Evolutionary conservation across 805 yeast genomes (phyloP), one percentile per base, ranked within the genome.

Genomic region (Myxozyma vanderwaltii): DNA sequence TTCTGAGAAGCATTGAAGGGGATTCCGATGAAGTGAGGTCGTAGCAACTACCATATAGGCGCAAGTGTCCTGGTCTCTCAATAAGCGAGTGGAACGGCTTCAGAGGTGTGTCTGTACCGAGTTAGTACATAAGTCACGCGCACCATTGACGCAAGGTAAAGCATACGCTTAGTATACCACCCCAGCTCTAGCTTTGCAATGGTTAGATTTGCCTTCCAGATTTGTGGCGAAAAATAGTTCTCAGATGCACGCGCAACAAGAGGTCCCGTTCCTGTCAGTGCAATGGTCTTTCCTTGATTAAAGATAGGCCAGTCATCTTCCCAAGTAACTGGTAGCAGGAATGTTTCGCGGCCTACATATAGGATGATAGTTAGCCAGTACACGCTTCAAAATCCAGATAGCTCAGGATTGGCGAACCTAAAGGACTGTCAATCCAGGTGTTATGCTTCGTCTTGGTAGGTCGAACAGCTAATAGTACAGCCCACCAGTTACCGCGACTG

Each of bases 221-320:
- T 6, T 8, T 5, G 27, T 36, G 50, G 43, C 26, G 26, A 13
- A 6, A 29, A 38, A n/a, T n/a, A 15, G 17, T 21, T 15, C 7
- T 17, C 31, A 29, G 44, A 44, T 33, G 19, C 26, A 21, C 13
- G 43, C 35, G 17, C 26, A n/a, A 13, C 21, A 24, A n/a, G 31
- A 15, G 41, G 49, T 35, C 56, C 49, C 5, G 13, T n/a, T 8
- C 41, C 55, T 10, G 8, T 21, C 13, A 44, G 23, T 15, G 19
- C 50, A 10, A 50, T 27, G 21, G 46, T 35, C n/a, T 24, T 38
- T 10, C 46, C 26, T 5, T 50, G 21, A 13, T 52, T 45, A 27
- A 52, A 43, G 1, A 52, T 27, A 15, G 56, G 56, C 56, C 56
- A 52, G 45, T 44, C 56, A 17, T 52, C 56, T 17, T 13, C 27